Percentiles rank a stretch among this genome's conserved stretches.
Conservation (phyloP, 2,329 filamentous ascomycete species). For the Diaporthe citri region DNA sequence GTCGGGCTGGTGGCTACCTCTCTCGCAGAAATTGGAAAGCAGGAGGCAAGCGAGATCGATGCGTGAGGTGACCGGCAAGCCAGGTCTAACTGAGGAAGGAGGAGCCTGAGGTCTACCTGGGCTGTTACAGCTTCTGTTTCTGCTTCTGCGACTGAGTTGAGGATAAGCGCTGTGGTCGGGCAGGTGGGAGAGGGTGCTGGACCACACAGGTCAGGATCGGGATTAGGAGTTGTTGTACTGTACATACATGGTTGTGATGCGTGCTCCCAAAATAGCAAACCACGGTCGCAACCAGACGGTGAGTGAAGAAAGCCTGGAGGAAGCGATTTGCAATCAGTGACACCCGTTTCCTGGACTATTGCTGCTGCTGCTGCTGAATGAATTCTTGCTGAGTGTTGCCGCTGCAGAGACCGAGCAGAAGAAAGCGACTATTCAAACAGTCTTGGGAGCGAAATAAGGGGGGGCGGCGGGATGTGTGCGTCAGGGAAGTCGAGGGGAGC, state of each 20-base stretch:
- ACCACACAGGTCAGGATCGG: conserved; percentile 4
- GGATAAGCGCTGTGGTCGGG: conserved; percentile 19
- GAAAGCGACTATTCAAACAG: conserved; percentile 24
- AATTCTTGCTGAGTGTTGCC: conserved; percentile 5
- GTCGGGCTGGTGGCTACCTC: conserved; percentile 13
- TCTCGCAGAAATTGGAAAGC: conserved; percentile 15
- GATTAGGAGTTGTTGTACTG: conserved; percentile 28
- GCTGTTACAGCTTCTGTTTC: conserved; percentile 27
- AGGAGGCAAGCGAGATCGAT: conserved; percentile 19
- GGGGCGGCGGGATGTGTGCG: conserved; percentile 22
- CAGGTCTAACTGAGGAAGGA: conserved; percentile 5
- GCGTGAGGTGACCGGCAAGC: conserved; percentile 1
- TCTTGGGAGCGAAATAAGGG: conserved; percentile 29
- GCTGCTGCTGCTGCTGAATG: background rate
- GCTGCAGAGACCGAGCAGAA: conserved; percentile 20
- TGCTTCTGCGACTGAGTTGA: conserved; percentile 16
- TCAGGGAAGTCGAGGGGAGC: conserved; percentile 26
- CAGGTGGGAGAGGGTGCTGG: conserved; percentile 13
- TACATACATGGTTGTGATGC: conserved; percentile 17
- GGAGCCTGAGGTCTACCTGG: conserved; percentile 23
- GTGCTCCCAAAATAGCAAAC: conserved; percentile 21
- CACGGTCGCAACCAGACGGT: conserved; percentile 21
- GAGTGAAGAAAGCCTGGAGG: conserved; percentile 3
- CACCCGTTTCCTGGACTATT: background rate
- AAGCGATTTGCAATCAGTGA: conserved; percentile 10